A percentile compares a stretch with the other conserved stretches of the same genome.
phyloP scores from a whole-genome alignment of 805 yeast genomes.

The Ogataea salicorniae region DNA sequence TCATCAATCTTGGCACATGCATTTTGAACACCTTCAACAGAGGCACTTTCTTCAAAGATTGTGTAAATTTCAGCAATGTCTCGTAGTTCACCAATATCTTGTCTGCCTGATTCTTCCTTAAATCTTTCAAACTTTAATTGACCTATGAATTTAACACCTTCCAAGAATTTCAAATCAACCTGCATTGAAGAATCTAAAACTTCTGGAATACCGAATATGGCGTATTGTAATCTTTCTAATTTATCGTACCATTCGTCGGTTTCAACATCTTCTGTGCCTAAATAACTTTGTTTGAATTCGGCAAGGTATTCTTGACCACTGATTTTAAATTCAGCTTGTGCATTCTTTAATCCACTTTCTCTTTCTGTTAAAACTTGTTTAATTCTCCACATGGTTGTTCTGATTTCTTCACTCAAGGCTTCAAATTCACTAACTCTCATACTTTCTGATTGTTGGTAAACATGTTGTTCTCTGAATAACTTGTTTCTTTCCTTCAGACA shows the following conservation, averaged over 20 bases:
- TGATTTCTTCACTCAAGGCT: conserved; percentile 36
- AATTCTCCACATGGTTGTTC: conserved; percentile 69
- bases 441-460: conserved; percentile 39
- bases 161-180: conserved; percentile 53
- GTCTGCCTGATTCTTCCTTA: conserved; percentile 25
- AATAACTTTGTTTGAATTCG: conserved; percentile 55
- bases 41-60: conserved; percentile 33
- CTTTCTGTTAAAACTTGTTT: conserved; percentile 87
- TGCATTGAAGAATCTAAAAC: conserved; percentile 52
- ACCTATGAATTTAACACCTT: conserved; percentile 68
- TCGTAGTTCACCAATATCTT: conserved; percentile 40
- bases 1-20: conserved; percentile 32
- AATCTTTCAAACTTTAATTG: conserved; percentile 59
- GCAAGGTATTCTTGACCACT: conserved; percentile 45
- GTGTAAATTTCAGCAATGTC: conserved; percentile 34
- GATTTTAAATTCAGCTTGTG: conserved; percentile 40
- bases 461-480: conserved; percentile 67
- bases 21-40: conserved; percentile 30
- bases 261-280: conserved; percentile 51
- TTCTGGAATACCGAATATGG: conserved; percentile 80
- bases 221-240: conserved; percentile 73
- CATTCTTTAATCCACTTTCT: conserved; percentile 61
- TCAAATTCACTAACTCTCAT: conserved; percentile 18
- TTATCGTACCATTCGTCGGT: conserved; percentile 56
- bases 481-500: conserved; percentile 79